Evolutionary conservation across 768 basidiomycete genomes (phyloP).

Genomic region (Suillus subaureus): DNA sequence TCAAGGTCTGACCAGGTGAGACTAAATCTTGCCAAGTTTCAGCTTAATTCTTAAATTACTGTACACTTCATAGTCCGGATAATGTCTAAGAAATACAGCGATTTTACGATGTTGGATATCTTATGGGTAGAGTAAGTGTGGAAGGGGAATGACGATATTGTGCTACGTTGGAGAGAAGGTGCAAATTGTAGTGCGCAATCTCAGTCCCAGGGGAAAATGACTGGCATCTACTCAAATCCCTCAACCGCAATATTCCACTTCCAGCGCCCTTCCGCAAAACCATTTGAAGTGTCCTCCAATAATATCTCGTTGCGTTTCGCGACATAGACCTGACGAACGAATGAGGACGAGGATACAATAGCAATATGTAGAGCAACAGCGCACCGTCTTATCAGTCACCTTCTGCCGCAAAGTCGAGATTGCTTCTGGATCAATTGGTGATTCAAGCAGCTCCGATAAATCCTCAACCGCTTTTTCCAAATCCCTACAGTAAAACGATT

Average conservation of each 20-base stretch:
- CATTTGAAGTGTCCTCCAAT: slow-evolving; percentile 90
- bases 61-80: no score
- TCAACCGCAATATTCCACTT: slow-evolving; percentile 74
- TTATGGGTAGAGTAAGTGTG: slow-evolving; percentile 2
- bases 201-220: background rate
- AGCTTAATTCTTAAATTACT: background rate
- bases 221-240: slow-evolving; percentile 56
- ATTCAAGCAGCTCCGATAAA: slow-evolving; percentile 88
- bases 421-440: slow-evolving; percentile 83
- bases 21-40: background rate
- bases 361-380: slow-evolving; percentile 21
- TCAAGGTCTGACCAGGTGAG: background rate
- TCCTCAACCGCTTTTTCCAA: slow-evolving; percentile 95
- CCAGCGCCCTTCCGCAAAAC: slow-evolving; percentile 87
- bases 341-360: background rate
- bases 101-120: background rate
- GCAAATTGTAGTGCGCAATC: background rate
- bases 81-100: slow-evolving; percentile 9
- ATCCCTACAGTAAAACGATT: slow-evolving; percentile 54
- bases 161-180: background rate
- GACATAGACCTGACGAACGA: slow-evolving; percentile 72
- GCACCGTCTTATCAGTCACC: slow-evolving; percentile 93
- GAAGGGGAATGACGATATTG: background rate
- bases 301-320: slow-evolving; percentile 96
- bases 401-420: slow-evolving; percentile 85